These are phyloP conservation scores for Garcia nutans DNA, from an alignment of 345 rosid genomes.

Conservation along the genomic window DNA sequence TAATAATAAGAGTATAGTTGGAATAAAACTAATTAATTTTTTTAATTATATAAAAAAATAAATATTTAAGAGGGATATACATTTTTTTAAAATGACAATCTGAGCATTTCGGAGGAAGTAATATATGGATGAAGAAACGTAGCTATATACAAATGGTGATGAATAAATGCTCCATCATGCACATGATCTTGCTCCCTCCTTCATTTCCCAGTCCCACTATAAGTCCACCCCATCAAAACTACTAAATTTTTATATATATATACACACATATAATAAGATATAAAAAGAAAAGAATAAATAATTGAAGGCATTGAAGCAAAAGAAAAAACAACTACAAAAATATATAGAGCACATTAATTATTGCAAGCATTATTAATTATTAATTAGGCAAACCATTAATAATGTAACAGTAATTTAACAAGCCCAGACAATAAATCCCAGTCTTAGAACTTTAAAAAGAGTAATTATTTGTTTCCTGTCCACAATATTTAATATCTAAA, in stretches of 20 bases:
- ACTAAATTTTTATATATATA: not conserved
- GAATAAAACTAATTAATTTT: too few relatives aligned
- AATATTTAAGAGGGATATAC: too few relatives aligned
- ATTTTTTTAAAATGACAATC: too few relatives aligned
- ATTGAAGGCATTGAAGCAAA: not conserved
- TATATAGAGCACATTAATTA: constrained; percentile 13
- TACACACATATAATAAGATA: not conserved
- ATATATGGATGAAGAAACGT: constrained; percentile 14
- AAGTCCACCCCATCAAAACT: constrained; percentile 6
- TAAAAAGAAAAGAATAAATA: constrained; percentile 2
- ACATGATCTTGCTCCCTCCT: constrained; percentile 57
- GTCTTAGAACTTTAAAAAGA: constrained; percentile 10
- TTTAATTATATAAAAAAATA: not conserved
- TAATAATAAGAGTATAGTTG: too few relatives aligned
- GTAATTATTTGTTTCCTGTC: constrained; percentile 24
- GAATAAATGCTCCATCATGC: constrained; percentile 60
- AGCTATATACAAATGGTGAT: constrained; percentile 29
- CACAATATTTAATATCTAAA: constrained; percentile 9
- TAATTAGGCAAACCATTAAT: constrained; percentile 23
- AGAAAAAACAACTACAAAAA: not conserved
- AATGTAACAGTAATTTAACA: constrained; percentile 12
- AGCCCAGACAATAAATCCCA: constrained; percentile 11
- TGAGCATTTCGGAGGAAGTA: too few relatives aligned
- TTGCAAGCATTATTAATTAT: not conserved
- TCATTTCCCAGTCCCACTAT: constrained; percentile 8